Evolutionary conservation across 441 rosid genomes (phyloP).

Genomic region (Gossypium schwendimanii): DNA sequence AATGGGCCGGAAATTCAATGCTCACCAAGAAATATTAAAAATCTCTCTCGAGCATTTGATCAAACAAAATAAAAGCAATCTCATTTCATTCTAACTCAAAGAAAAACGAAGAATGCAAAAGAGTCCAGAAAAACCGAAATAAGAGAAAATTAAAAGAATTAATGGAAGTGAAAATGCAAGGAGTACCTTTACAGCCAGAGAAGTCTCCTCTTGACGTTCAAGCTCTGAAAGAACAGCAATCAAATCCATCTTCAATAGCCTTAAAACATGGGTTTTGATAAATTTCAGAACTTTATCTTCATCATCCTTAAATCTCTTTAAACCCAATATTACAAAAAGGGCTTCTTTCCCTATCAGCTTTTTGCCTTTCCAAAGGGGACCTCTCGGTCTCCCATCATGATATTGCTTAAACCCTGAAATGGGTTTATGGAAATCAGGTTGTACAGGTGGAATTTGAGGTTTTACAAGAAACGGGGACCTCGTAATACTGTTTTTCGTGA

Average conservation of each 20-base stretch:
- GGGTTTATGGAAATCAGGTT: constrained; percentile 15
- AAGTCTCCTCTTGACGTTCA: constrained; percentile 81
- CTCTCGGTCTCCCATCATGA: constrained; percentile 95
- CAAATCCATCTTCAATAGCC: constrained; percentile 77
- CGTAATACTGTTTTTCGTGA: neutral
- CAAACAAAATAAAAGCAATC: constrained; percentile 33
- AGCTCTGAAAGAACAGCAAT: constrained; percentile 76
- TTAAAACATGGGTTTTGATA: constrained; percentile 60
- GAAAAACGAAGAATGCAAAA: neutral
- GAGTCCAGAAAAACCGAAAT: neutral
- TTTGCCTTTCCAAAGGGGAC: constrained; percentile 95
- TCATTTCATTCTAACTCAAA: neutral
- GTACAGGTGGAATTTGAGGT: constrained; percentile 16
- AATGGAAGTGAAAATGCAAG: neutral
- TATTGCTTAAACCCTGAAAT: constrained; percentile 39
- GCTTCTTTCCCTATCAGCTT: constrained; percentile 88
- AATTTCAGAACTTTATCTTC: constrained; percentile 69
- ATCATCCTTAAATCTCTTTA: constrained; percentile 78
- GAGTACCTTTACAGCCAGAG: constrained; percentile 57
- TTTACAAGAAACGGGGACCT: constrained; percentile 11
- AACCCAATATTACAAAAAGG: constrained; percentile 61
- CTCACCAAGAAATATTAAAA: neutral
- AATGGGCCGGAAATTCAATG: neutral
- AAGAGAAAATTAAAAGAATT: neutral
- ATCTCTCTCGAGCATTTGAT: constrained; percentile 31